Evolutionary conservation across 805 yeast species (phyloP), one percentile per base, ranked within the genome.

Genomic region (Sugiyamaella lignohabitans): DNA sequence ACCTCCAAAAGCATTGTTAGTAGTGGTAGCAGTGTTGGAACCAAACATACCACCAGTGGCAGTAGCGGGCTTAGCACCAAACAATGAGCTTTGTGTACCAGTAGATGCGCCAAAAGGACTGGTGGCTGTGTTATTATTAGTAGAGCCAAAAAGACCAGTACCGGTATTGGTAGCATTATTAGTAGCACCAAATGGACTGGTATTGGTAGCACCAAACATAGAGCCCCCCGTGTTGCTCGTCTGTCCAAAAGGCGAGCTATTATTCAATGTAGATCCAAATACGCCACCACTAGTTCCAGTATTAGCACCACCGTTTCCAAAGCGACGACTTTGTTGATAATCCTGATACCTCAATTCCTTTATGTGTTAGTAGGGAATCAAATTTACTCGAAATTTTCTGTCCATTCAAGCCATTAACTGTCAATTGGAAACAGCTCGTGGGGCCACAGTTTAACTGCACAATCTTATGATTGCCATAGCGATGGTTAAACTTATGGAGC

Each of bases 321-420:
- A 78, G 50, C 78, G 74, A 59, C 93, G 74, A 46, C 78, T 78
- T 53, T 80, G 84, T 56, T 79, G 78, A 62, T 93, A 93, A 67
- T 93, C 99, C 63, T 84, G 91, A 56, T 76, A 70, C 61, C 99
- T 77, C 64, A 93, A 75, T 62, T 93, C 98, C 32, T 27, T 27
- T 27, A 27, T 8, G 14, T 27, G 32, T 27, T 27, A 27, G 32
- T 27, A 27, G n/a, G n/a, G n/a, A n/a, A n/a, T n/a, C n/a, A n/a
- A n/a, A 27, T 64, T 48, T 17, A 5, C 24, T 14, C 24, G 14
- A 24, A 40, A 11, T 5, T 18, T 16, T 27, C 32, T 14, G 11
- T 27, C 32, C 32, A 27, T 14, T n/a, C n/a, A n/a, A n/a, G n/a
- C n/a, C n/a, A n/a, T n/a, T n/a, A n/a, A n/a, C n/a, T n/a, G n/a